Evolutionary conservation across 495 filamentous ascomycete species (phyloP), one percentile per base, ranked within the genome.

Genomic region (Rhypophila decipiens): DNA sequence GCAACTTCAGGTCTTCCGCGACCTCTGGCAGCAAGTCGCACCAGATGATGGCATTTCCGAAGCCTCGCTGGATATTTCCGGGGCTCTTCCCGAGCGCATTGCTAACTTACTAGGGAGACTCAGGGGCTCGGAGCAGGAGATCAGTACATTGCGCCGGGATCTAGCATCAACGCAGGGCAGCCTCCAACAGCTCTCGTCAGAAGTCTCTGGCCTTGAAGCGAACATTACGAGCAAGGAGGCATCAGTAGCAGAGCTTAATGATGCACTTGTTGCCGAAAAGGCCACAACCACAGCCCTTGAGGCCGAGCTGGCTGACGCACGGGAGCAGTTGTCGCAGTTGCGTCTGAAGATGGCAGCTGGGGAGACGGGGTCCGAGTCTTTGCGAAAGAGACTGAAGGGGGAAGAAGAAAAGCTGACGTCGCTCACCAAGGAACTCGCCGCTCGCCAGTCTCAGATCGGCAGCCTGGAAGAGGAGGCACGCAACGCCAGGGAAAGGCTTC

Each of bases 281-380:
- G 77, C 78, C 4, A 80, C 80, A 52, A 66, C 77, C 2, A 55
- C 65, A 1, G 71, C 76, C 0, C 64, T 90, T 17, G 73, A 80
- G 44, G 64, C 66, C 17, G 86, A 94, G 53, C 66, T 95, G 19
- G 67, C 77, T 7, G 77, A 85, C 24, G 80, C 85, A 42, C 80
- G 82, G 21, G 66, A 72, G 9, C 82, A 86, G 48, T 71, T 91
- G 20, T 73, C 70, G 34, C 67, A 78, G 13, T 70, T 95, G 23
- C 78, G 85, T 45, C 67, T 68, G 12, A 82, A 81, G 61, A 79
- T 93, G 58, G 76, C 83, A 4, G 83, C 86, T 34, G 88, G 86
- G 24, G 86, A 90, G 58, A 88, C 80, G 5, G 86, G 86, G 19
- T 86, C 85, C 5, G 86, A 90, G 61, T 83, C 78, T 13, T 66